Evolutionary conservation across 805 yeast genomes (phyloP).

Genomic region (Suhomyces prunicola): DNA sequence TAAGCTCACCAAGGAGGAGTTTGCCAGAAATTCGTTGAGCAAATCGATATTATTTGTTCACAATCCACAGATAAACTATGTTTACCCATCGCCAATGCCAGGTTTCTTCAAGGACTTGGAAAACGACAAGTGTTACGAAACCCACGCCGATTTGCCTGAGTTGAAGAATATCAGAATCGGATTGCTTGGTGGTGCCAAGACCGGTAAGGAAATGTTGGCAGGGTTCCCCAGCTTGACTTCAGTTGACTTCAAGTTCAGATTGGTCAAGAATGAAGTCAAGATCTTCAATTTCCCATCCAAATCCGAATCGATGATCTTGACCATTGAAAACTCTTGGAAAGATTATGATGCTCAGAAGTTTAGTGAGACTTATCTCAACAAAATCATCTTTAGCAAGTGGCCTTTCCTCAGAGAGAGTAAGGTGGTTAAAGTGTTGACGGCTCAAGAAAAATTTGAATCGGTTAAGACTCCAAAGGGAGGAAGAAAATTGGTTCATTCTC

Average conservation of each 20-base stretch:
- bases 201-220: slow-evolving; percentile 71
- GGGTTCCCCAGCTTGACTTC: slow-evolving; percentile 88
- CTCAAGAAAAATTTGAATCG: slow-evolving; percentile 45
- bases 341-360: slow-evolving; percentile 61
- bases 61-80: slow-evolving; percentile 69
- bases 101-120: slow-evolving; percentile 75
- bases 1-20: slow-evolving; percentile 67
- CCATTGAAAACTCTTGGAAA: slow-evolving; percentile 52
- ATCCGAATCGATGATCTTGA: slow-evolving; percentile 75
- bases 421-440: slow-evolving; percentile 61
- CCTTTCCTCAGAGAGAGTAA: slow-evolving; percentile 86
- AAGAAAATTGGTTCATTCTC: slow-evolving; percentile 30
- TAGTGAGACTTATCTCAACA: slow-evolving; percentile 58
- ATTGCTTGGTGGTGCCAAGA: slow-evolving; percentile 59
- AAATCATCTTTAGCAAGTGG: slow-evolving; percentile 75
- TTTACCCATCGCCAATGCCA: slow-evolving; percentile 74
- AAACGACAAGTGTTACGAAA: slow-evolving; percentile 74
- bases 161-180: slow-evolving; percentile 49
- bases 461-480: slow-evolving; percentile 25
- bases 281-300: slow-evolving; percentile 85
- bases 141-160: slow-evolving; percentile 49
- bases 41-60: slow-evolving; percentile 60
- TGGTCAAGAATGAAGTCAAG: slow-evolving; percentile 60
- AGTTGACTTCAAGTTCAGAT: slow-evolving; percentile 53
- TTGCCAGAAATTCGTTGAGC: slow-evolving; percentile 72